These are phyloP conservation scores for Ballota nigra DNA, from an alignment of 257 asterid species.

Conservation along the genomic window DNA sequence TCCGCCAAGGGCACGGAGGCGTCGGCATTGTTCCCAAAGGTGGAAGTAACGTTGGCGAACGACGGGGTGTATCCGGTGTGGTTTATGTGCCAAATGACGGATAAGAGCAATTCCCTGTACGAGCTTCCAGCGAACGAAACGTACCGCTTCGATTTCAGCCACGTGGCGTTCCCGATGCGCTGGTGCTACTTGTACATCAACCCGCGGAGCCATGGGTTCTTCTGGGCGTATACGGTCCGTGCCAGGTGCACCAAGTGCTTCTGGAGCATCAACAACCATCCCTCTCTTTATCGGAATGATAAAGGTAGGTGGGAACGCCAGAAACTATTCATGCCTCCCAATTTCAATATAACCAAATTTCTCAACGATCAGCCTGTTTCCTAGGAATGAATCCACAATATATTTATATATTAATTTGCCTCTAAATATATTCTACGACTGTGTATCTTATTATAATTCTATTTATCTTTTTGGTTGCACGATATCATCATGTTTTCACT, in stretches of 20 bases:
- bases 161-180: slow-evolving; percentile 59
- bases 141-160: slow-evolving; percentile 33
- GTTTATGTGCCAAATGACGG: slow-evolving; percentile 50
- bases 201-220: slow-evolving; percentile 38
- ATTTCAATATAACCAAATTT: slow-evolving; percentile 10
- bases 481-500: no score
- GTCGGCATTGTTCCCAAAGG: slow-evolving; percentile 23
- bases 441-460: neutral
- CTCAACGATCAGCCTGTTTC: neutral
- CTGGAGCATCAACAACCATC: slow-evolving; percentile 55
- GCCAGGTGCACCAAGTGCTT: slow-evolving; percentile 57
- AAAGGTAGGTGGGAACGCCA: slow-evolving; percentile 57
- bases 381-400: neutral
- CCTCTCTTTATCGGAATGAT: slow-evolving; percentile 42
- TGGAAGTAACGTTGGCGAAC: slow-evolving; percentile 46
- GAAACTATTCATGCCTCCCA: slow-evolving; percentile 39
- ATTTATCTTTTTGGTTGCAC: no score
- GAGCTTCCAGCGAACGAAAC: slow-evolving; percentile 33
- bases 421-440: neutral
- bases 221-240: slow-evolving; percentile 57
- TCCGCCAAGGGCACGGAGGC: neutral
- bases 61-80: slow-evolving; percentile 33
- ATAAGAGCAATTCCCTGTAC: slow-evolving; percentile 26
- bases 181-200: slow-evolving; percentile 58
- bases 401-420: neutral